phyloP scores from a whole-genome alignment of 805 yeast genomes.

The Lipomyces yamadae region DNA sequence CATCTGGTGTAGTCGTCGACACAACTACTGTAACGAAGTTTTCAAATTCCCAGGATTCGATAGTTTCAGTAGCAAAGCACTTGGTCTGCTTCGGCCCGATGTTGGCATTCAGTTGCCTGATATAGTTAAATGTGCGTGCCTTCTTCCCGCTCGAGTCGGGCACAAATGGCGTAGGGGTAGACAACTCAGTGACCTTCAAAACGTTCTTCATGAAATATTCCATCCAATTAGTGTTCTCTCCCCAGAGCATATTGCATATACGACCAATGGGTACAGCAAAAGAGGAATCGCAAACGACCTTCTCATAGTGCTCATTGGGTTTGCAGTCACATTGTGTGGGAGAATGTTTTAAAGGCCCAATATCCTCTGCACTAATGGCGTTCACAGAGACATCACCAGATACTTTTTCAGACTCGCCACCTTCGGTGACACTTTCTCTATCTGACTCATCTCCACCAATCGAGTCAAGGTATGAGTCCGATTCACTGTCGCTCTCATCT shows the following conservation, averaged over 20 bases:
- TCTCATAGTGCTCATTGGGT: slow-evolving; percentile 41
- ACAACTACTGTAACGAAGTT: slow-evolving; percentile 64
- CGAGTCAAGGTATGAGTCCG: slow-evolving; percentile 50
- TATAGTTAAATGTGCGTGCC: slow-evolving; percentile 54
- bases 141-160: slow-evolving; percentile 39
- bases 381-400: slow-evolving; percentile 18
- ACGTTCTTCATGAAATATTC: slow-evolving; percentile 48
- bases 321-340: slow-evolving; percentile 59
- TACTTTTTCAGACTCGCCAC: slow-evolving; percentile 11
- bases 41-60: slow-evolving; percentile 60
- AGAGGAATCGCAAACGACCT: slow-evolving; percentile 44
- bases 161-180: slow-evolving; percentile 20
- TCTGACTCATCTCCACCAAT: slow-evolving; percentile 45
- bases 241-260: slow-evolving; percentile 71
- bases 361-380: slow-evolving; percentile 50
- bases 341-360: slow-evolving; percentile 69
- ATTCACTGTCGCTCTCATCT: slow-evolving; percentile 34
- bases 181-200: slow-evolving; percentile 43
- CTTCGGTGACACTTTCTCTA: slow-evolving; percentile 38
- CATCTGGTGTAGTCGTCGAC: slow-evolving; percentile 83
- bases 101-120: slow-evolving; percentile 74
- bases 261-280: slow-evolving; percentile 77
- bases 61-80: slow-evolving; percentile 68
- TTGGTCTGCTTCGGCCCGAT: slow-evolving; percentile 93
- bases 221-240: slow-evolving; percentile 57